These are phyloP conservation scores for Tetrapisispora fleetii DNA, from an alignment of 805 yeast species.

Conservation along the genomic window DNA sequence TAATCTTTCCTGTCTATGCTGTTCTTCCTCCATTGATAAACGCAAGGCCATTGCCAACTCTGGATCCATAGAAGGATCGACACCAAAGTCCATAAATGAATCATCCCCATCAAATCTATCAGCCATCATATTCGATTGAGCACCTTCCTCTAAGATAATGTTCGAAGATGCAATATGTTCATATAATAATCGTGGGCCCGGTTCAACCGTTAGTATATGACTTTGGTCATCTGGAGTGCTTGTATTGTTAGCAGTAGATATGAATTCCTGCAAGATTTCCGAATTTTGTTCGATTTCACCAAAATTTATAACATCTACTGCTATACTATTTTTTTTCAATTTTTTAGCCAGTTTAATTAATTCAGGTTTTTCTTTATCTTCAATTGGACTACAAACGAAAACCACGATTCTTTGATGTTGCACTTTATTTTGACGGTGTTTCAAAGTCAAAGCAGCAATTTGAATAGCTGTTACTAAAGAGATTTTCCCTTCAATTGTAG, in stretches of 20 bases:
- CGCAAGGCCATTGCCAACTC: conserved; percentile 94
- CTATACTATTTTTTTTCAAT: conserved; percentile 85
- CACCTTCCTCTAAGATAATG: conserved; percentile 51
- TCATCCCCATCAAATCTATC: conserved; percentile 39
- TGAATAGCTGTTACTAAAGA: conserved; percentile 79
- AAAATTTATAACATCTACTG: conserved; percentile 81
- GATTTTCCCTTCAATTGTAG: conserved; percentile 54
- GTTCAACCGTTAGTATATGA: conserved; percentile 77
- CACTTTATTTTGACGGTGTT: conserved; percentile 89
- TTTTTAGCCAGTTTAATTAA: conserved; percentile 79
- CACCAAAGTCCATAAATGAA: conserved; percentile 55
- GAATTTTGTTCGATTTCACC: conserved; percentile 82
- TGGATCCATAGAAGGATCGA: conserved; percentile 90
- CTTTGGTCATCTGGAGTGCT: conserved; percentile 54
- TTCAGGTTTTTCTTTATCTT: conserved; percentile 58
- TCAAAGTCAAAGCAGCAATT: conserved; percentile 87
- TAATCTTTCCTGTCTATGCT: conserved; percentile 78
- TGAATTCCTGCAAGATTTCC: conserved; percentile 67
- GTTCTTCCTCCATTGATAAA: conserved; percentile 89
- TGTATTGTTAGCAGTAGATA: conserved; percentile 48
- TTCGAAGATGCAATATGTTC: conserved; percentile 74
- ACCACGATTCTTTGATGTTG: conserved; percentile 85
- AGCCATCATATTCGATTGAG: conserved; percentile 28
- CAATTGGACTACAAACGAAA: conserved; percentile 81
- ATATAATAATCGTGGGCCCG: conserved; percentile 75